These are phyloP conservation scores for Skeletonema costatum DNA, from an alignment of 108 stramenopile genomes.

Conservation along the genomic window DNA sequence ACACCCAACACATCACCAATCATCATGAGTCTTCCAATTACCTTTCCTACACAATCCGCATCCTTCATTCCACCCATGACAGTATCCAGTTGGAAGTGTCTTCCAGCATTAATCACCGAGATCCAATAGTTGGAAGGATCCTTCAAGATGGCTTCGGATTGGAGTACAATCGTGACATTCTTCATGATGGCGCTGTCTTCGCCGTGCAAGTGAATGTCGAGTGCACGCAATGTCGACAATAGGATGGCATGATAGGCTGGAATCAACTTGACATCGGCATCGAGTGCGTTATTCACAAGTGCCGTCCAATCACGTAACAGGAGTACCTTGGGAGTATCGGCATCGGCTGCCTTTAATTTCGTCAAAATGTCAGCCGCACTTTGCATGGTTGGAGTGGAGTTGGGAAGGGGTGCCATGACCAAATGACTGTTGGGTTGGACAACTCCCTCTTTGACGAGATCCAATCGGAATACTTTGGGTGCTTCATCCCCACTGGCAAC, in stretches of 20 bases:
- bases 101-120: slow-evolving; percentile 91
- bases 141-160: slow-evolving; percentile 85
- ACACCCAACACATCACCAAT: slow-evolving; percentile 83
- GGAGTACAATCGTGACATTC: slow-evolving; percentile 70
- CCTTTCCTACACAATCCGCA: slow-evolving; percentile 80
- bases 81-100: slow-evolving; percentile 82
- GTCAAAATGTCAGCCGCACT: slow-evolving; percentile 67
- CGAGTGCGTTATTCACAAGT: slow-evolving; percentile 74
- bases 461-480: slow-evolving; percentile 62
- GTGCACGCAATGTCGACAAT: slow-evolving; percentile 59
- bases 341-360: slow-evolving; percentile 26
- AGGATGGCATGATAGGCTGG: slow-evolving; percentile 76
- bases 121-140: slow-evolving; percentile 96
- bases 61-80: slow-evolving; percentile 89
- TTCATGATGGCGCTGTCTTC: slow-evolving; percentile 50
- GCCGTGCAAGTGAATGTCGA: slow-evolving; percentile 53
- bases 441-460: slow-evolving; percentile 62
- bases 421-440: slow-evolving; percentile 70
- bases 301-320: slow-evolving; percentile 89
- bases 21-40: slow-evolving; percentile 84
- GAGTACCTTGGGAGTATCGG: slow-evolving; percentile 58
- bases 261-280: slow-evolving; percentile 83
- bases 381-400: slow-evolving; percentile 72
- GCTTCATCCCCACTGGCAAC: slow-evolving; percentile 36
- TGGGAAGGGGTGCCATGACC: slow-evolving; percentile 86